A percentile compares a stretch with the other conserved stretches of the same genome.
Conservation (phyloP, 2,329 filamentous ascomycete genomes). For the Elsinoe perseae region DNA sequence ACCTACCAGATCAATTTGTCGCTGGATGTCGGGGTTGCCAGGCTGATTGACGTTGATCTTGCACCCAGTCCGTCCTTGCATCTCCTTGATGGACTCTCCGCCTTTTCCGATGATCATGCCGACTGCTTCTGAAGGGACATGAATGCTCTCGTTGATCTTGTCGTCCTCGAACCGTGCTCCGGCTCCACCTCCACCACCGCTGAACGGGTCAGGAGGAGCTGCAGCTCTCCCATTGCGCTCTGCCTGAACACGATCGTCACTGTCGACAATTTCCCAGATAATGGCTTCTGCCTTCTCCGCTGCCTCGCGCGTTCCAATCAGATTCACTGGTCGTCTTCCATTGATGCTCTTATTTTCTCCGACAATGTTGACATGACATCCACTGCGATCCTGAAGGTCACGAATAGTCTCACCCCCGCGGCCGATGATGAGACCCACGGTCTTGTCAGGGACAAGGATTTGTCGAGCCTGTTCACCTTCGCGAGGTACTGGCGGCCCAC, state of each 20-base stretch:
- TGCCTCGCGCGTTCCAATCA: constrained; percentile 71
- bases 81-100: constrained; percentile 88
- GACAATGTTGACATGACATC: constrained; percentile 94
- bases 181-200: constrained; percentile 33
- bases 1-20: constrained; percentile 81
- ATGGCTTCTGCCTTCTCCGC: constrained; percentile 73
- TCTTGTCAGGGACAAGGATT: constrained; percentile 91
- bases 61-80: constrained; percentile 80
- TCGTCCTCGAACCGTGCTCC: constrained; percentile 49
- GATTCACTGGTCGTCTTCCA: constrained; percentile 78
- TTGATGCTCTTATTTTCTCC: constrained; percentile 90
- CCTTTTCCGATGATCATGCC: constrained; percentile 95
- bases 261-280: constrained; percentile 91
- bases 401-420: constrained; percentile 87
- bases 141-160: constrained; percentile 75
- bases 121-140: constrained; percentile 81
- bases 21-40: constrained; percentile 68
- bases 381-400: constrained; percentile 81
- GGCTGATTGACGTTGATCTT: constrained; percentile 91
- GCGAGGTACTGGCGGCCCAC: constrained; percentile 46
- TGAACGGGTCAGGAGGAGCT: constrained; percentile 21
- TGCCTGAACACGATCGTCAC: constrained; percentile 52
- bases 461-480: constrained; percentile 81
- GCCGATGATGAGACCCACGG: constrained; percentile 88
- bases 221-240: constrained; percentile 14